Conservation (phyloP, 495 filamentous ascomycete species). For the Neurospora sp. region DNA sequence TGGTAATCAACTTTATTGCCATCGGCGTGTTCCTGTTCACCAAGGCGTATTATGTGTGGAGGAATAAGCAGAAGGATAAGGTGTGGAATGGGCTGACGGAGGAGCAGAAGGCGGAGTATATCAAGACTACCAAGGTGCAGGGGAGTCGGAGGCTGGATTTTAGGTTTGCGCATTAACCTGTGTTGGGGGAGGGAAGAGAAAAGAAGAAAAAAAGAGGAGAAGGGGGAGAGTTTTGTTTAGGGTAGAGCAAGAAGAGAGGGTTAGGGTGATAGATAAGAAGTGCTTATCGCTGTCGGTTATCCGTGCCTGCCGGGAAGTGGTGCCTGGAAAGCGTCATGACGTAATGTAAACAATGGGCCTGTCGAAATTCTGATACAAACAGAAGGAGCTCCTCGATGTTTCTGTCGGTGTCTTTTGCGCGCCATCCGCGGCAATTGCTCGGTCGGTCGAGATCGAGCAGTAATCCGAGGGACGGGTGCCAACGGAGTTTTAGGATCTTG, state of each 20-base stretch:
- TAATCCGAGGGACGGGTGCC: neutral
- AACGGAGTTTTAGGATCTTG: neutral
- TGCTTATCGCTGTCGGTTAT: neutral
- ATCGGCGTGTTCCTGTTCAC: conserved; percentile 26
- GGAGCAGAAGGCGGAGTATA: conserved; percentile 29
- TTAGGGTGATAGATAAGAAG: neutral
- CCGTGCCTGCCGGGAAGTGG: neutral
- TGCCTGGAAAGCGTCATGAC: neutral
- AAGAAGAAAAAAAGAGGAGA: neutral
- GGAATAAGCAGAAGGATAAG: conserved; percentile 29
- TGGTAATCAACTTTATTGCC: conserved; percentile 37
- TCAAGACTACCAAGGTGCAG: conserved; percentile 24
- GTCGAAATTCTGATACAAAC: neutral
- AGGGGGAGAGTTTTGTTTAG: neutral
- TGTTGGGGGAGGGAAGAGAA: neutral
- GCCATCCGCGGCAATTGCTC: neutral
- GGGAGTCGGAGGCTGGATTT: conserved; percentile 39
- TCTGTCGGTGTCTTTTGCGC: neutral
- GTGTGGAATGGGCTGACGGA: conserved; percentile 30
- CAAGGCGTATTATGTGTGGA: conserved; percentile 35
- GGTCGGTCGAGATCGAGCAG: too few relatives aligned
- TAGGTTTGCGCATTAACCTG: conserved; percentile 26
- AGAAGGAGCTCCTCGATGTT: neutral
- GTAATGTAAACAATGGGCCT: neutral
- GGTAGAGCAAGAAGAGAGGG: neutral